These are phyloP conservation scores for Casuarina cunninghamiana DNA, from an alignment of 306 rosid genomes.

Conservation along the genomic window DNA sequence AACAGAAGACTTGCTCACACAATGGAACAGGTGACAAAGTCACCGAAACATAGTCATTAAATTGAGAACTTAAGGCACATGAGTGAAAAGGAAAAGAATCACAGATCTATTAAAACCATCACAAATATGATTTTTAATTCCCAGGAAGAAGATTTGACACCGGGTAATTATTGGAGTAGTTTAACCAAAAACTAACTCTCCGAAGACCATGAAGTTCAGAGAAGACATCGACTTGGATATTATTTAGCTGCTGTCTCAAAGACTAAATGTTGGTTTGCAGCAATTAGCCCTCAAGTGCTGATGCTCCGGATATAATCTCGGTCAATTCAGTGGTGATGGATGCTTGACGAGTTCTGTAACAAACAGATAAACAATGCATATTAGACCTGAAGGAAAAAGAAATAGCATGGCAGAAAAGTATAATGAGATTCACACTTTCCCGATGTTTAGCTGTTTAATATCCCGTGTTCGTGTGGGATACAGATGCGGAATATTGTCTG, in stretches of 20 bases:
- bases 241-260: conserved; percentile 44
- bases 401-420: not conserved
- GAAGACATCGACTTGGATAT: conserved; percentile 35
- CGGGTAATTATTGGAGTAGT: conserved; percentile 50
- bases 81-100: conserved; percentile 20
- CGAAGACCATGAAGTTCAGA: conserved; percentile 40
- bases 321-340: conserved; percentile 96
- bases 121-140: conserved; percentile 27
- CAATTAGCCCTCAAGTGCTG: conserved; percentile 72
- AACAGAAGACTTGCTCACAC: too few relatives aligned
- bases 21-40: too few relatives aligned
- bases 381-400: conserved; percentile 19
- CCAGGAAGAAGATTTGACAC: conserved; percentile 35
- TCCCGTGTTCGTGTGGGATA: not conserved
- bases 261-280: conserved; percentile 25
- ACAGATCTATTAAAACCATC: conserved; percentile 33
- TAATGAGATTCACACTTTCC: too few relatives aligned
- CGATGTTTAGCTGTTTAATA: not conserved
- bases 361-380: conserved; percentile 28
- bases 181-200: conserved; percentile 24
- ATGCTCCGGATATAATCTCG: conserved; percentile 98
- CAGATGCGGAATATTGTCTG: not conserved
- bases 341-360: conserved; percentile 95
- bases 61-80: not conserved
- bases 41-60: not conserved